These are phyloP conservation scores for Hydrangea macrophylla DNA, from an alignment of 148 eudicot species.

Conservation along the genomic window DNA sequence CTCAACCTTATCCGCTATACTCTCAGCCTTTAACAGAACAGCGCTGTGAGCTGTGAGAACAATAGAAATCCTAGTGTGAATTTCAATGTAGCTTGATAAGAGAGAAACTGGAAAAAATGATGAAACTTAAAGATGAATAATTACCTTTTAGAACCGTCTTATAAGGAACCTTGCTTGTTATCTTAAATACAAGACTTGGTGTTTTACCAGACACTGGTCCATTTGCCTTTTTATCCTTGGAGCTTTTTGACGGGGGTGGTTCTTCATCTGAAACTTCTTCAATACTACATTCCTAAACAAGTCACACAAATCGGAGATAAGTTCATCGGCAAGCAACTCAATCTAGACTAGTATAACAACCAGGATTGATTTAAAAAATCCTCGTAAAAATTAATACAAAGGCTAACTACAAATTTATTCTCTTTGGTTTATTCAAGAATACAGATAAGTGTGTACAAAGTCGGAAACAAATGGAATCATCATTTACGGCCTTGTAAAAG, in stretches of 20 bases:
- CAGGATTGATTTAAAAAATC: background rate
- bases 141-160: constrained; percentile 95
- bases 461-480: background rate
- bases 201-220: constrained; percentile 61
- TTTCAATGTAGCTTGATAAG: constrained; percentile 4
- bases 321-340: background rate
- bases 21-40: constrained; percentile 92
- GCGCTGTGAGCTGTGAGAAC: constrained; percentile 81
- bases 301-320: constrained; percentile 9
- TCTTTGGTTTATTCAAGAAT: background rate
- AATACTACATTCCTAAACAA: constrained; percentile 72
- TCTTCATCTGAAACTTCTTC: constrained; percentile 93
- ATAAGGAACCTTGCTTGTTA: constrained; percentile 89
- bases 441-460: background rate
- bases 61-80: constrained; percentile 15
- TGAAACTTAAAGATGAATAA: constrained; percentile 1
- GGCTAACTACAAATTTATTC: background rate
- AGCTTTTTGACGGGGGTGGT: constrained; percentile 77
- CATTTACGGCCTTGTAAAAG: background rate
- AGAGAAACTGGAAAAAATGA: background rate
- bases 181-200: constrained; percentile 69
- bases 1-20: constrained; percentile 74
- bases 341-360: background rate
- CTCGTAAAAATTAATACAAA: background rate
- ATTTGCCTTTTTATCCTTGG: constrained; percentile 91